Conservation (phyloP, 2,329 filamentous ascomycete genomes). For the Metarhizium humberi region DNA sequence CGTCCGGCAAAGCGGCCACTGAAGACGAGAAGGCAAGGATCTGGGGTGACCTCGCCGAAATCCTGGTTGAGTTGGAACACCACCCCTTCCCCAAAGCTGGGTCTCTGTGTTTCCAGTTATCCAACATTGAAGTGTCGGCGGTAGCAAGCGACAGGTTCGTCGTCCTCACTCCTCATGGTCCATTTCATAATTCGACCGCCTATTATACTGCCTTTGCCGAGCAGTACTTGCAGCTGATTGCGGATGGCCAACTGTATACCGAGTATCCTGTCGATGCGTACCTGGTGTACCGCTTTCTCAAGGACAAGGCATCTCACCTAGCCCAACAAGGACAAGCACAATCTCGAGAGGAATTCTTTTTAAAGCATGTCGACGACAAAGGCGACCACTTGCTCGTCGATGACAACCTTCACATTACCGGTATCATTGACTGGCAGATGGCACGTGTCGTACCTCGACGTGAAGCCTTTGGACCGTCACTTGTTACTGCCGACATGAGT, state of each 20-base stretch:
- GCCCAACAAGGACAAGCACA: too few species aligned
- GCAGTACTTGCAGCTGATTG: too few species aligned
- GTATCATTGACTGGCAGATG: slow-evolving; percentile 17
- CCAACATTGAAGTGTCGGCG: slow-evolving; percentile 10
- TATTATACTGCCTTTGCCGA: slow-evolving; percentile 15
- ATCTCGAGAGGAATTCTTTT: too few species aligned
- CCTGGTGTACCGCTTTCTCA: too few species aligned
- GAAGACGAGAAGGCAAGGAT: slow-evolving; percentile 10
- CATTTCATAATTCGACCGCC: slow-evolving; percentile 7
- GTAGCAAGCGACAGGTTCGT: slow-evolving; percentile 20
- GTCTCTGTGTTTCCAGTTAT: slow-evolving; percentile 11
- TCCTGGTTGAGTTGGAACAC: slow-evolving; percentile 17
- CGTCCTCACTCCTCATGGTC: slow-evolving; percentile 11
- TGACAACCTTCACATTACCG: slow-evolving; percentile 30
- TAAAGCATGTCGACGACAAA: too few species aligned
- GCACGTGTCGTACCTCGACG: slow-evolving; percentile 11
- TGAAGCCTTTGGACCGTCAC: slow-evolving; percentile 10
- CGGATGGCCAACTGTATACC: too few species aligned
- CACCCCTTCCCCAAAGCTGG: slow-evolving; percentile 16
- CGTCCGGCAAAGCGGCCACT: not conserved
- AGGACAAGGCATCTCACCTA: too few species aligned
- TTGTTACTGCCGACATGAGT: slow-evolving; percentile 10
- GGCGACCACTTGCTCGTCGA: too few species aligned
- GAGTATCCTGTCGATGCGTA: too few species aligned
- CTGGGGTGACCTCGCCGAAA: slow-evolving; percentile 16